These are phyloP conservation scores for Ganoderma meredithae DNA, from an alignment of 1,284 basidiomycete genomes.

Conservation along the genomic window DNA sequence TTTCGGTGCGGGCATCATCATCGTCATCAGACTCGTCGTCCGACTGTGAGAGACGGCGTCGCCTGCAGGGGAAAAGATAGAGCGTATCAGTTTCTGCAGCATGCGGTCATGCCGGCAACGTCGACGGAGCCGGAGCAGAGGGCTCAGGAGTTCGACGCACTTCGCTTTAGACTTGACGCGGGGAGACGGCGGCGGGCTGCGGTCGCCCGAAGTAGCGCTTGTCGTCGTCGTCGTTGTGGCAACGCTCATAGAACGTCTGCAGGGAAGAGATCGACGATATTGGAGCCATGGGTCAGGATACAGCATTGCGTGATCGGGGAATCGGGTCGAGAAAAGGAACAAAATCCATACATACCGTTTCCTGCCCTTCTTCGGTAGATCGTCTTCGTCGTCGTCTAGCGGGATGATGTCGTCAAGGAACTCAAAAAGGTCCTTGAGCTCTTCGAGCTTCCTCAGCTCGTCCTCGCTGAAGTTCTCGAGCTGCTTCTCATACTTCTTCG, in stretches of 20 bases:
- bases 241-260: conserved; percentile 47
- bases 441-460: conserved; percentile 65
- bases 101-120: background rate
- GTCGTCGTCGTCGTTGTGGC: conserved; percentile 40
- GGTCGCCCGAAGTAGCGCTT: conserved; percentile 39
- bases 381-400: conserved; percentile 56
- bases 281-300: background rate
- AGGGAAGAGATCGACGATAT: background rate
- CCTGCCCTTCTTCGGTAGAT: conserved; percentile 49
- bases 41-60: conserved; percentile 50
- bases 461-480: conserved; percentile 75
- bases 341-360: conserved; percentile 40
- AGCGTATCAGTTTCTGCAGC: background rate
- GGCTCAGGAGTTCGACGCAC: conserved; percentile 26
- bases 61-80: conserved; percentile 33
- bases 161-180: conserved; percentile 42
- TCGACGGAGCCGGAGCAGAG: background rate
- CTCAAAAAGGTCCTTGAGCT: conserved; percentile 68
- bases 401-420: conserved; percentile 66
- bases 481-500: conserved; percentile 64
- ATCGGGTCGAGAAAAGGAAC: background rate
- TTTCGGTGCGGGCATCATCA: conserved; percentile 40
- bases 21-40: conserved; percentile 54
- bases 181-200: conserved; percentile 37
- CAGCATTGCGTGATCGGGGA: conserved; percentile 7